Conservation (phyloP, 148 eudicot genomes). For the Spergularia bocconei region DNA sequence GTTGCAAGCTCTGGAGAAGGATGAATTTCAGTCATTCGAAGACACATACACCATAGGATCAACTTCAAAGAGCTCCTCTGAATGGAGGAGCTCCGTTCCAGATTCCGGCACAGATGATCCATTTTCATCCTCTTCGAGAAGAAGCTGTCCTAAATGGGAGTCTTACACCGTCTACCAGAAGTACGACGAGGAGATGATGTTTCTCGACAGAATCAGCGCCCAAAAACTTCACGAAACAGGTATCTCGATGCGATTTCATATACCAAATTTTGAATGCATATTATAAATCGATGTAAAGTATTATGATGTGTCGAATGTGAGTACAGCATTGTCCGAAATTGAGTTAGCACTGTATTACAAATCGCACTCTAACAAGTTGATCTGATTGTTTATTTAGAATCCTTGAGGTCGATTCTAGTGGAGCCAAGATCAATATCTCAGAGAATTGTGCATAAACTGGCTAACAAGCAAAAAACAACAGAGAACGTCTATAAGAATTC, state of each 20-base stretch:
- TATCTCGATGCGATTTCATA: constrained; percentile 5
- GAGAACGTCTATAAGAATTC: constrained; percentile 38
- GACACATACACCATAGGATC: constrained; percentile 79
- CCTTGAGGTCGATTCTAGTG: constrained; percentile 64
- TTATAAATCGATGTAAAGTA: too few species aligned
- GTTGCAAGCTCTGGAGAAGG: constrained; percentile 32
- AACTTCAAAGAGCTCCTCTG: constrained; percentile 86
- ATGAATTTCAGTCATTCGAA: constrained; percentile 42
- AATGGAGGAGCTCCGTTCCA: constrained; percentile 89
- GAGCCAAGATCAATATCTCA: constrained; percentile 87
- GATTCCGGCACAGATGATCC: constrained; percentile 84
- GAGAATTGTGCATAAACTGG: constrained; percentile 58
- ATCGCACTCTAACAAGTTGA: background rate
- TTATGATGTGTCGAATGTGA: too few species aligned
- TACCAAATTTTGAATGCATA: too few species aligned
- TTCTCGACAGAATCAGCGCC: constrained; percentile 67
- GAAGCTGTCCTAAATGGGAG: constrained; percentile 97
- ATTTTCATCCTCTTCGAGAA: constrained; percentile 79
- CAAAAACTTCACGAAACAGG: constrained; percentile 97
- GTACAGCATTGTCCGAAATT: too few species aligned
- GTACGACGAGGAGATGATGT: constrained; percentile 91
- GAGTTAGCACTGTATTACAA: too few species aligned
- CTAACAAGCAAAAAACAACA: constrained; percentile 33
- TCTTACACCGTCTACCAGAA: constrained; percentile 89
- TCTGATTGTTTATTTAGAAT: constrained; percentile 38